Percentiles rank a stretch among this genome's conserved stretches.
These are phyloP conservation scores for Cryptosporidium meleagridis DNA, from an alignment of 169 alveolate genomes.

Conservation along the genomic window DNA sequence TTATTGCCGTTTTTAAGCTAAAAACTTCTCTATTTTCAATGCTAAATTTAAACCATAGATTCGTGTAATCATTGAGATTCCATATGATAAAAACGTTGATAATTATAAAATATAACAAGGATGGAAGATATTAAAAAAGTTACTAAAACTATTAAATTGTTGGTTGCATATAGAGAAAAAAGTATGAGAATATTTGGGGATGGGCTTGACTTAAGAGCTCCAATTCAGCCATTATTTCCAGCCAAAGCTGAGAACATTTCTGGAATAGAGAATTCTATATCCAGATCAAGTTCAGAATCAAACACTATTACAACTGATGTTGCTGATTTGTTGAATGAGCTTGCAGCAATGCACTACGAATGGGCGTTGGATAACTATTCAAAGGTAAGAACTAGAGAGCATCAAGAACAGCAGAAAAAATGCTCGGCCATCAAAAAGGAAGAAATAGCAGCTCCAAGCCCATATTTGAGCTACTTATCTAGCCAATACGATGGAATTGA, in stretches of 20 bases:
- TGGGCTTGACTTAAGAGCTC: constrained; percentile 48
- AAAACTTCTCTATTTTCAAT: background rate
- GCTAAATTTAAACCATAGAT: too few relatives aligned
- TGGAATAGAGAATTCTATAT: background rate
- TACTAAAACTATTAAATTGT: background rate
- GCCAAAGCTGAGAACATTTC: background rate
- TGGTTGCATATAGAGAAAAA: constrained; percentile 7
- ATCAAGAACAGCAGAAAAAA: constrained; percentile 21
- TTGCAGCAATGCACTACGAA: constrained; percentile 30
- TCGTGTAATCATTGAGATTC: background rate
- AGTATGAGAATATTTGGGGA: constrained; percentile 4
- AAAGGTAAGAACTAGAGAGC: constrained; percentile 28
- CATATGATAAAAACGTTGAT: background rate
- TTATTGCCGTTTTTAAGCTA: too few relatives aligned
- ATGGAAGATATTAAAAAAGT: constrained; percentile 5
- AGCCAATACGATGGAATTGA: constrained; percentile 75
- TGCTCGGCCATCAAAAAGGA: background rate
- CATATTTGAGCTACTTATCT: constrained; percentile 60
- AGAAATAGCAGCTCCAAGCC: constrained; percentile 1
- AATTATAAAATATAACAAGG: background rate
- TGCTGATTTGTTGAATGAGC: background rate
- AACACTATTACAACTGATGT: background rate
- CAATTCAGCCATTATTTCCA: constrained; percentile 36
- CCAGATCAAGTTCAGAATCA: background rate
- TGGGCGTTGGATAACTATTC: constrained; percentile 60